Base-by-base conservation (phyloP, 768 basidiomycete genomes). In the Termitomyces eurrhizus region DNA sequence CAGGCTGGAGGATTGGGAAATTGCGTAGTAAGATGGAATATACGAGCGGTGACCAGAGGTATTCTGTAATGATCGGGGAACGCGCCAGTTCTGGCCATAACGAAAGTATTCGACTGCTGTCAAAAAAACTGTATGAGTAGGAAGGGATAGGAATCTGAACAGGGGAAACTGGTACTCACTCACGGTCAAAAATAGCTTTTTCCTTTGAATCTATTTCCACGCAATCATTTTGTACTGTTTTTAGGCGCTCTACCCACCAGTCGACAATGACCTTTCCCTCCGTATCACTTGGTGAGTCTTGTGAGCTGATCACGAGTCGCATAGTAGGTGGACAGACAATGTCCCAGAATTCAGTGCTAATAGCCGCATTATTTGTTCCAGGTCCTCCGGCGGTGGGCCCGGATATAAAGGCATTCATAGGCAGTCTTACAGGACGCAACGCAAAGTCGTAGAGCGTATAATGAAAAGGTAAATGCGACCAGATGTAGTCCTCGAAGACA, bases 21-120 rank as follows among this genome's bases (percentile, higher is more conserved):
- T 80, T 83, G 60, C 81, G 81, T 9, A 76, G 73, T 45, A 88
- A 72, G 32, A 82, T 83, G 41, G 69, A 67, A 51, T 83, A 72
- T 59, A 89, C 74, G 4, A 89, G 78, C 0, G 84, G 77, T 0
- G 89, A 89, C 86, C 86, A 89, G 18, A 76, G 73, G 68, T 84
- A 86, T 37, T 80, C 63, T 5, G 74, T 78, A 8, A 89, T 67
- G 6, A 81, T 75, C 0, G 84, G 80, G 36, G 83, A 84, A 1
- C 67, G 60, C 9, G 78, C 77, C 4, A 85, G 69, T 5, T 77
- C 68, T 4, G 73, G 73, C 77, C 78, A 78, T 24, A 83, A 62
- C 33, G 75, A 74, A 21, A 84, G 75, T 6, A 84, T 68, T 12
- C 77, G 72, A 7, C 71, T 57, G 0, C 74, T 70, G 29, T 80